Percentiles rank a stretch among this genome's conserved stretches.
These are phyloP conservation scores for Sarcomyxa edulis DNA, from an alignment of 768 basidiomycete genomes.

Conservation along the genomic window DNA sequence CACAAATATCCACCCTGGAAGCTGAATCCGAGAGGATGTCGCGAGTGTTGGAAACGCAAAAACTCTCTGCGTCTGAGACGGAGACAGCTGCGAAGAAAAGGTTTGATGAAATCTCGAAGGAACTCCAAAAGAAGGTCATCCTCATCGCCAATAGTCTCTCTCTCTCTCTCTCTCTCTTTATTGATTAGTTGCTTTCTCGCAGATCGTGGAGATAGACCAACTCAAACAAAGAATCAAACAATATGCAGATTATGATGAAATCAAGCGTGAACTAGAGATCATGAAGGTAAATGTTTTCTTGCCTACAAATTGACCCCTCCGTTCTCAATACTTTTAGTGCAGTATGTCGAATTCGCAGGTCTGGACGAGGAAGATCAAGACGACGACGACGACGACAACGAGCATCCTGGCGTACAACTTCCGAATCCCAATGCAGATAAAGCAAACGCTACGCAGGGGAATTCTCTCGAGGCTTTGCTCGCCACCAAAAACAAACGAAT, in stretches of 20 bases:
- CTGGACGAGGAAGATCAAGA: conserved; percentile 73
- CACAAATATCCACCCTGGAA: conserved; percentile 72
- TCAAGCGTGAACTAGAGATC: conserved; percentile 96
- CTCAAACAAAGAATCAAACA: conserved; percentile 66
- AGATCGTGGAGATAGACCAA: conserved; percentile 63
- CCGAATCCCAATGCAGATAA: conserved; percentile 90
- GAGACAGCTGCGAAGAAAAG: conserved; percentile 46
- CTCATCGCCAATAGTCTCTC: too few species aligned
- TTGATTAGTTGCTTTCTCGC: too few species aligned
- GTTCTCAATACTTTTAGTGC: conserved; percentile 3
- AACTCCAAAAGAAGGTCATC: conserved; percentile 49
- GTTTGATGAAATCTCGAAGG: conserved; percentile 55
- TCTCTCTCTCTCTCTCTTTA: too few species aligned
- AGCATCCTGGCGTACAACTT: conserved; percentile 51
- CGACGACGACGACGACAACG: conserved; percentile 22
- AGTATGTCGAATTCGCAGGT: conserved; percentile 97
- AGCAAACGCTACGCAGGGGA: conserved; percentile 67
- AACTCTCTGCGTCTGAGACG: conserved; percentile 36
- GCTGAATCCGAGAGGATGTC: conserved; percentile 69
- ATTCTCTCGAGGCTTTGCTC: conserved; percentile 85
- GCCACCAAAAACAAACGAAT: conserved; percentile 93
- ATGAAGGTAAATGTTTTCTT: conserved; percentile 70
- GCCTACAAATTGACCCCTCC: background rate
- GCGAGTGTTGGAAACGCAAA: conserved; percentile 59
- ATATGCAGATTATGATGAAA: conserved; percentile 89